phyloP scores from a whole-genome alignment of 2,329 filamentous ascomycete genomes.

The Bipolaris bicolor region DNA sequence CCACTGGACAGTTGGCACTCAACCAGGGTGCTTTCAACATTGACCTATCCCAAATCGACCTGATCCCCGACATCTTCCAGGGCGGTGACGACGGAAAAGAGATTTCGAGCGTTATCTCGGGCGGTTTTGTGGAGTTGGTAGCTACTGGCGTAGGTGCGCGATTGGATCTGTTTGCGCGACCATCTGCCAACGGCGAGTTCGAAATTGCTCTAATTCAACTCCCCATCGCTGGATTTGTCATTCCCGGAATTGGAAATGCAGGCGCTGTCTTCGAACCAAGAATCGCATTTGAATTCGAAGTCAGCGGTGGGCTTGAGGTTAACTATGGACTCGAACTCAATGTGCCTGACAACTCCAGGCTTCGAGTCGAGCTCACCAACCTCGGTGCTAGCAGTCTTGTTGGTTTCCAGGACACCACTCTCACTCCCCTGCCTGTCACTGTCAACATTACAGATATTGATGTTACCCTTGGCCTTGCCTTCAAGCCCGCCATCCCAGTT shows the following conservation, averaged over 20 bases:
- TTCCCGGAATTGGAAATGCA: conserved; percentile 47
- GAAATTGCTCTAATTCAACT: conserved; percentile 31
- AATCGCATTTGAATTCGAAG: conserved; percentile 36
- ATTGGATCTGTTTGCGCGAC: conserved; percentile 44
- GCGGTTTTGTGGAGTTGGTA: conserved; percentile 44
- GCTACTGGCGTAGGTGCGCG: conserved; percentile 40
- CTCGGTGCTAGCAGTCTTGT: conserved; percentile 30
- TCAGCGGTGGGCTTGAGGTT: conserved; percentile 40
- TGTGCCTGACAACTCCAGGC: conserved; percentile 39
- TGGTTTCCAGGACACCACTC: conserved; percentile 38
- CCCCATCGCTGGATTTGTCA: conserved; percentile 40
- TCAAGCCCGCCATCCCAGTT: conserved; percentile 44
- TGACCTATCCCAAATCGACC: conserved; percentile 31
- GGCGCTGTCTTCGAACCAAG: conserved; percentile 43
- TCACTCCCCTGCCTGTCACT: conserved; percentile 44
- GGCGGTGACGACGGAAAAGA: conserved; percentile 32
- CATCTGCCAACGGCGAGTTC: conserved; percentile 30
- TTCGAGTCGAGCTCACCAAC: conserved; percentile 38
- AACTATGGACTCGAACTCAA: conserved; percentile 47
- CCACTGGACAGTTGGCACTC: conserved; percentile 41
- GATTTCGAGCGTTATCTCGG: conserved; percentile 37
- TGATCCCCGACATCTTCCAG: conserved; percentile 33
- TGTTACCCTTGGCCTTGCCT: conserved; percentile 37
- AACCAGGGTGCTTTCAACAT: conserved; percentile 38
- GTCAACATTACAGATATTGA: conserved; percentile 36